Evolutionary conservation across 2,329 filamentous ascomycete genomes (phyloP).

Genomic region (Colletotrichum simmondsii): DNA sequence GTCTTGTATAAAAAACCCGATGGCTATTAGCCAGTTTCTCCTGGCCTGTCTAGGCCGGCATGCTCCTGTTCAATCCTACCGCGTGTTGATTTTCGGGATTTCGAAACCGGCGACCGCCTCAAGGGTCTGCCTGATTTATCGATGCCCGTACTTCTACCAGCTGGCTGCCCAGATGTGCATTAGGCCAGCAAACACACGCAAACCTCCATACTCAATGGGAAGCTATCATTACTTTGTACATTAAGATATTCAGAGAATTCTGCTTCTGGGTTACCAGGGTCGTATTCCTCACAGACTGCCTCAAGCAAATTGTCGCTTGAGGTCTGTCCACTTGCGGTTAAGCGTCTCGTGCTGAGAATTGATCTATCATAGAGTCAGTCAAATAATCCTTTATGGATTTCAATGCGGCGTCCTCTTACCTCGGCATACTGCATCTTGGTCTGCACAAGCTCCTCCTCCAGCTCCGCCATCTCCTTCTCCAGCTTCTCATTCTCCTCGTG

Average conservation of each 20-base stretch:
- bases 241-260: constrained; percentile 33
- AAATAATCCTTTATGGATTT: not conserved
- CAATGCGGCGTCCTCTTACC: constrained; percentile 68
- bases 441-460: constrained; percentile 91
- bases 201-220: constrained; percentile 28
- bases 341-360: constrained; percentile 78
- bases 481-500: constrained; percentile 91
- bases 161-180: constrained; percentile 30
- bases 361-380: constrained; percentile 61
- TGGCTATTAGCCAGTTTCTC: not conserved
- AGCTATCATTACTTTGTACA: constrained; percentile 35
- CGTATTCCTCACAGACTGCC: constrained; percentile 5
- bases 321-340: constrained; percentile 80
- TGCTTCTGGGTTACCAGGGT: constrained; percentile 28
- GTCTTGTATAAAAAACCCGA: not conserved
- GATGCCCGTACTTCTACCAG: constrained; percentile 2
- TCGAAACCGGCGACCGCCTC: constrained; percentile 14
- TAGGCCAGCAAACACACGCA: constrained; percentile 33
- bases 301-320: constrained; percentile 69
- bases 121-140: not conserved
- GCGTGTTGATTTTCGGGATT: constrained; percentile 20
- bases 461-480: constrained; percentile 89
- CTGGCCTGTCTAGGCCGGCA: not conserved
- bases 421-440: constrained; percentile 97
- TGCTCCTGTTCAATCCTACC: not conserved